Evolutionary conservation across 2,329 filamentous ascomycete genomes (phyloP).

Genomic region (Cladobotryum protrusum): DNA sequence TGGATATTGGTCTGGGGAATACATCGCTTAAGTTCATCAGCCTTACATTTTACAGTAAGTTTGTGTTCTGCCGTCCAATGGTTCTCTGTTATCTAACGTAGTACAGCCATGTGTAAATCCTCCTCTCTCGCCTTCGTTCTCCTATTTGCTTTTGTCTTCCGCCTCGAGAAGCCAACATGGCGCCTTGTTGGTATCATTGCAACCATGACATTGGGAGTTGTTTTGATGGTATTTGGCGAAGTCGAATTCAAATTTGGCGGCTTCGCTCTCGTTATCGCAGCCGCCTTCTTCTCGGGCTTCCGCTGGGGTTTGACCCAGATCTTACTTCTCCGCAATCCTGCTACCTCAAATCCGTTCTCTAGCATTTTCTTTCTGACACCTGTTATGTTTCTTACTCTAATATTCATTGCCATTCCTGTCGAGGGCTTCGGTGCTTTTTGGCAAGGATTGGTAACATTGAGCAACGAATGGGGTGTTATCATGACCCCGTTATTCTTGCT

Average conservation of each 20-base stretch:
- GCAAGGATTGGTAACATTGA: slow-evolving; percentile 58
- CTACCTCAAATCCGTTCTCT: slow-evolving; percentile 92
- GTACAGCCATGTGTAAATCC: slow-evolving; percentile 90
- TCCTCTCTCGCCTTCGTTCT: slow-evolving; percentile 93
- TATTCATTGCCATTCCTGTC: slow-evolving; percentile 75
- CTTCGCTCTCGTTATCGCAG: slow-evolving; percentile 87
- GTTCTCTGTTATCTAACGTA: slow-evolving; percentile 17
- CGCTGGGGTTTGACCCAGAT: slow-evolving; percentile 99
- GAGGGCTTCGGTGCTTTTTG: slow-evolving; percentile 69
- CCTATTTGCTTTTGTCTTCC: slow-evolving; percentile 89
- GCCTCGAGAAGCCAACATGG: slow-evolving; percentile 80
- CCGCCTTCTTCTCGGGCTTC: slow-evolving; percentile 93
- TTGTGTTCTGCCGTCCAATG: neutral
- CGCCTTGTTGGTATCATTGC: slow-evolving; percentile 81
- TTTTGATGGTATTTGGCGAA: slow-evolving; percentile 98
- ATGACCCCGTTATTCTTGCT: slow-evolving; percentile 68
- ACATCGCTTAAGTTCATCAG: slow-evolving; percentile 94
- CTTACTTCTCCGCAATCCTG: slow-evolving; percentile 84
- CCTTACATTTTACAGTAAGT: slow-evolving; percentile 86
- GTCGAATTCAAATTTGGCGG: slow-evolving; percentile 80
- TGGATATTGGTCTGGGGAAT: slow-evolving; percentile 95
- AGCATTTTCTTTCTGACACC: slow-evolving; percentile 97
- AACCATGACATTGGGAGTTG: slow-evolving; percentile 85
- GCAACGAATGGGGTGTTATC: slow-evolving; percentile 59
- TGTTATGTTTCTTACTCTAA: slow-evolving; percentile 83